Evolutionary conservation across 176 grass and related monocot genomes (phyloP).

Genomic region (Saccharum officinarum): DNA sequence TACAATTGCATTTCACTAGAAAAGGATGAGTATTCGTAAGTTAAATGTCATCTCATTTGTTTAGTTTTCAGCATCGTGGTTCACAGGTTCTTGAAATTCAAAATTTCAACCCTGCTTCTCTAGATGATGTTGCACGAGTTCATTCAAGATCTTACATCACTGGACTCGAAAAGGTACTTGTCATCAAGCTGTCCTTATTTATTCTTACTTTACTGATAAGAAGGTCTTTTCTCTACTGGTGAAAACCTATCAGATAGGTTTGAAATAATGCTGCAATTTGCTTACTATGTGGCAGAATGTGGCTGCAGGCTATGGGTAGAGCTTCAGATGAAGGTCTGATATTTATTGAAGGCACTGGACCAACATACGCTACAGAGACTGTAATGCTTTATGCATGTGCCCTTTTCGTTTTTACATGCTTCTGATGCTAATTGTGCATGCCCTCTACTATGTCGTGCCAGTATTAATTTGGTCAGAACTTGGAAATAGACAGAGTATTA

Average conservation of each 20-base stretch:
- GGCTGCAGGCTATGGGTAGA: conserved; percentile 65
- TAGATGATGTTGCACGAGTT: conserved; percentile 82
- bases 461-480: neutral
- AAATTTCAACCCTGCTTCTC: conserved; percentile 73
- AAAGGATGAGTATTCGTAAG: neutral
- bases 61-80: conserved; percentile 56
- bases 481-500: neutral
- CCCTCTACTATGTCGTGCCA: neutral
- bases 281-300: neutral
- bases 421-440: neutral
- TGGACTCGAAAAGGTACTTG: conserved; percentile 81
- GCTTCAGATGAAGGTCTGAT: conserved; percentile 86
- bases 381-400: conserved; percentile 45
- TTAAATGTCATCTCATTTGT: conserved; percentile 23
- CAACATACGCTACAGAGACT: conserved; percentile 88
- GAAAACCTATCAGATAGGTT: conserved; percentile 1
- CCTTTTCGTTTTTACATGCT: neutral
- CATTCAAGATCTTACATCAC: conserved; percentile 83
- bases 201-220: neutral
- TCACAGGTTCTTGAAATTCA: conserved; percentile 71
- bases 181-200: neutral
- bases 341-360: conserved; percentile 91
- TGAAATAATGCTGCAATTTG: neutral
- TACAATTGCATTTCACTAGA: neutral
- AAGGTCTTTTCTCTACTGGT: conserved; percentile 2